These are phyloP conservation scores for Tagetes erecta DNA, from an alignment of 129 eudicot species.

Conservation along the genomic window DNA sequence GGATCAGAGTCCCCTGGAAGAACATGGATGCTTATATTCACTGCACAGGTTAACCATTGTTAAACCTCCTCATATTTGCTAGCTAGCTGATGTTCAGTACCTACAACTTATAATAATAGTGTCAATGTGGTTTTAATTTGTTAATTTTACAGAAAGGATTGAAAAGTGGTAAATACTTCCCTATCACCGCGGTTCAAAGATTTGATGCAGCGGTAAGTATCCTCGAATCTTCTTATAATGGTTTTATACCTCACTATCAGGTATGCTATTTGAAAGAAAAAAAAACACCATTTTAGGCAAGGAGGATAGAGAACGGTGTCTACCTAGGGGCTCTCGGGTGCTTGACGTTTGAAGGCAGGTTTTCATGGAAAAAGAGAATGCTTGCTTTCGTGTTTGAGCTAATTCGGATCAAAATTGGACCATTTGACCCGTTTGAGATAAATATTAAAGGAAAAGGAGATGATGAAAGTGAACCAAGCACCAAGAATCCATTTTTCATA, in stretches of 20 bases:
- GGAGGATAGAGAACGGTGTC: conserved; percentile 95
- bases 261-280: too few species aligned
- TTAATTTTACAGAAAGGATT: conserved; percentile 49
- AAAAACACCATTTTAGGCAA: conserved; percentile 47
- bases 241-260: too few species aligned
- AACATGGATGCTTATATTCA: conserved; percentile 97
- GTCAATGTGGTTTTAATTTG: too few species aligned
- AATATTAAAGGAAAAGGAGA: conserved; percentile 62
- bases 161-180: conserved; percentile 75
- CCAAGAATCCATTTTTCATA: conserved; percentile 81
- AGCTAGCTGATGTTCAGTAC: background rate
- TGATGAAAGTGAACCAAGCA: conserved; percentile 85
- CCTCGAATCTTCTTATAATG: background rate
- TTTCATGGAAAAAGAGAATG: conserved; percentile 92
- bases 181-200: conserved; percentile 92
- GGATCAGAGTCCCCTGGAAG: conserved; percentile 91
- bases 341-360: conserved; percentile 88
- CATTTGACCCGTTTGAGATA: conserved; percentile 67
- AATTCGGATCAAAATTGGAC: conserved; percentile 73
- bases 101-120: background rate
- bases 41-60: conserved; percentile 64
- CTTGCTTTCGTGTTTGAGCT: conserved; percentile 83
- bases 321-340: conserved; percentile 75
- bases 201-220: conserved; percentile 92
- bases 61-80: background rate